phyloP scores from a whole-genome alignment of 2,329 filamentous ascomycete species.

The Epichloe aotearoae region DNA sequence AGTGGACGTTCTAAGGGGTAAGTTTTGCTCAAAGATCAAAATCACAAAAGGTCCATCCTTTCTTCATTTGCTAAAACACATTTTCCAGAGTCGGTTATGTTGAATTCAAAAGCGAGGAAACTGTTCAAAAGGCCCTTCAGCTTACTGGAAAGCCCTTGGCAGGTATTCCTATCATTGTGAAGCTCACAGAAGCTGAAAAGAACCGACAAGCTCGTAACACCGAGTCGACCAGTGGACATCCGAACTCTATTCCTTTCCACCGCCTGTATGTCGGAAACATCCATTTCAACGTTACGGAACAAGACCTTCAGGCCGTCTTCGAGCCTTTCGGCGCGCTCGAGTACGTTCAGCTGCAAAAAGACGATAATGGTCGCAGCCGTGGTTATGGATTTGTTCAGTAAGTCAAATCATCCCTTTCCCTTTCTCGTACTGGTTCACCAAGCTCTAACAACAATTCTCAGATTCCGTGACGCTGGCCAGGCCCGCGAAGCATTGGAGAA shows the following conservation, averaged over 20 bases:
- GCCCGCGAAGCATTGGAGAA: conserved; percentile 93
- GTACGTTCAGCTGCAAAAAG: conserved; percentile 90
- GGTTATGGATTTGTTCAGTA: conserved; percentile 99
- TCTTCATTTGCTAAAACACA: no score
- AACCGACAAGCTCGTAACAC: conserved; percentile 88
- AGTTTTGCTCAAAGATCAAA: conserved; percentile 18
- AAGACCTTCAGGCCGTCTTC: conserved; percentile 90
- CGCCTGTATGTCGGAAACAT: conserved; percentile 98
- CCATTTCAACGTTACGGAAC: conserved; percentile 97
- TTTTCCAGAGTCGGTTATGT: conserved; percentile 85
- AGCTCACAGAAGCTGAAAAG: conserved; percentile 98
- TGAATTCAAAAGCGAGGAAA: conserved; percentile 95
- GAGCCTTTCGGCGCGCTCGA: conserved; percentile 96
- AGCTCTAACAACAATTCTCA: conserved; percentile 20
- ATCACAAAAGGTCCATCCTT: no score
- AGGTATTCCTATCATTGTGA: conserved; percentile 97
- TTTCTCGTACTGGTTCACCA: not conserved
- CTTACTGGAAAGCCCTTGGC: conserved; percentile 97
- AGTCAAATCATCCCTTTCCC: conserved; percentile 24
- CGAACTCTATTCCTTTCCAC: conserved; percentile 87
- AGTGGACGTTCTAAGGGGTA: conserved; percentile 97
- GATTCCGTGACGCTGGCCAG: conserved; percentile 79
- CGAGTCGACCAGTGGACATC: conserved; percentile 53
- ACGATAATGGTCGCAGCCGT: conserved; percentile 78
- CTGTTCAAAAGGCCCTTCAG: conserved; percentile 83